Conservation (phyloP, 495 filamentous ascomycete species). For the Hypoxylon intermedium region DNA sequence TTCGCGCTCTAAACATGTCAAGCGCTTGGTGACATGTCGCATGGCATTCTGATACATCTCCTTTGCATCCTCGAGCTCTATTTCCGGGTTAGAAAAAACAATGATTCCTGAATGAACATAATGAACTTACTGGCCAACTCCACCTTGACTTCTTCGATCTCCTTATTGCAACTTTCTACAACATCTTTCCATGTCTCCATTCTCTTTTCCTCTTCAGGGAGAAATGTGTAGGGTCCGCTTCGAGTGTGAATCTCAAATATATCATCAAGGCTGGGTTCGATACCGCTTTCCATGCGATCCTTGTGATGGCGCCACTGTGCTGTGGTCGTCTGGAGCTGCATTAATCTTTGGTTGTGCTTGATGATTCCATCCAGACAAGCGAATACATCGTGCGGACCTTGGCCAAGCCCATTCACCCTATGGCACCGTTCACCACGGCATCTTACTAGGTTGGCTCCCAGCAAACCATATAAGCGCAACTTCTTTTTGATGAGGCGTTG, state of each 20-base stretch:
- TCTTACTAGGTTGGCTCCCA: neutral
- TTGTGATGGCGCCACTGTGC: slow-evolving; percentile 40
- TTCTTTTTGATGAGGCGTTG: slow-evolving; percentile 41
- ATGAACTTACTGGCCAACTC: slow-evolving; percentile 28
- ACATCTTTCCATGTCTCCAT: slow-evolving; percentile 29
- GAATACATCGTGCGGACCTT: slow-evolving; percentile 25
- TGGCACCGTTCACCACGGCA: slow-evolving; percentile 35
- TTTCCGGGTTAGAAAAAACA: slow-evolving; percentile 21
- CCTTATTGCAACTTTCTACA: slow-evolving; percentile 21
- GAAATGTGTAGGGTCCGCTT: slow-evolving; percentile 31
- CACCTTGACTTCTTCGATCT: slow-evolving; percentile 17
- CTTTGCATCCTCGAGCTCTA: slow-evolving; percentile 35
- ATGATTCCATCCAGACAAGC: slow-evolving; percentile 35
- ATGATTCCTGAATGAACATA: neutral
- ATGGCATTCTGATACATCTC: slow-evolving; percentile 21
- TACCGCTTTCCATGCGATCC: slow-evolving; percentile 14
- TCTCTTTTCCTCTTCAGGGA: slow-evolving; percentile 31
- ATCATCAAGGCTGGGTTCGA: slow-evolving; percentile 34
- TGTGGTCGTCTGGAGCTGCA: slow-evolving; percentile 30
- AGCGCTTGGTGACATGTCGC: slow-evolving; percentile 37
- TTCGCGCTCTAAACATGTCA: slow-evolving; percentile 46
- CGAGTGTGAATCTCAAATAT: slow-evolving; percentile 36
- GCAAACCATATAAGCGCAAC: slow-evolving; percentile 16
- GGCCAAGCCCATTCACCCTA: slow-evolving; percentile 26
- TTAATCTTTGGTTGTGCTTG: slow-evolving; percentile 25